Conservation (phyloP, 2,329 filamentous ascomycete genomes). For the Trichoderma afroharzianum region DNA sequence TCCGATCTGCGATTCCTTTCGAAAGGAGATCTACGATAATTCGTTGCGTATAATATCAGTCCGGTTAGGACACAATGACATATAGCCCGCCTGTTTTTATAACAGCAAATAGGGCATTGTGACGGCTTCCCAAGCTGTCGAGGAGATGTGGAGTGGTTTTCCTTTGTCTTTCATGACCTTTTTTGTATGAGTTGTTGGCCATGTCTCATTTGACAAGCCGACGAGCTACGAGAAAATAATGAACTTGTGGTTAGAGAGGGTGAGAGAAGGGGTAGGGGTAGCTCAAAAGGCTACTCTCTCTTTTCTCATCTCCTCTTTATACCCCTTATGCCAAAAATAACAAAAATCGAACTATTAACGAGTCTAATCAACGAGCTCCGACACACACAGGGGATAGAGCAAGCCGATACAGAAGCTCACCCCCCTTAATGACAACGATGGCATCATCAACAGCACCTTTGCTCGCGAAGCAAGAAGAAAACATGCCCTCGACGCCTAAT, state of each 20-base stretch:
- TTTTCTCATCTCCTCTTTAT: background rate
- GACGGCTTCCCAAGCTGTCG: background rate
- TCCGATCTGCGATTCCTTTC: background rate
- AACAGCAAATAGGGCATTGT: constrained; percentile 4
- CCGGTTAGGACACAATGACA: background rate
- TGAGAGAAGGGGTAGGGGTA: background rate
- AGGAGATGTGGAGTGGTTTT: constrained; percentile 14
- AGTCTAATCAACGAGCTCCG: constrained; percentile 1
- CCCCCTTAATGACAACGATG: background rate
- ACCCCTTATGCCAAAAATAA: background rate
- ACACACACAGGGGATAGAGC: background rate
- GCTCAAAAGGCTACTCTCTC: background rate
- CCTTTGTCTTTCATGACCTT: constrained; percentile 16
- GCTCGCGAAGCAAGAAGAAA: background rate
- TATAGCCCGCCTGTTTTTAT: background rate
- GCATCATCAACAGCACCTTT: background rate
- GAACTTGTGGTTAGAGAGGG: background rate
- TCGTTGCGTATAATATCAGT: constrained; percentile 2
- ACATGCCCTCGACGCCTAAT: background rate
- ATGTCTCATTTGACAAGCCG: background rate
- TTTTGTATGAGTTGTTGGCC: constrained; percentile 12
- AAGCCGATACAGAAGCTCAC: constrained; percentile 11
- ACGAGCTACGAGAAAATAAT: constrained; percentile 15
- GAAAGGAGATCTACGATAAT: background rate
- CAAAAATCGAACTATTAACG: background rate